Conservation (phyloP, 306 rosid species). For the Gynostemma pentaphyllum region DNA sequence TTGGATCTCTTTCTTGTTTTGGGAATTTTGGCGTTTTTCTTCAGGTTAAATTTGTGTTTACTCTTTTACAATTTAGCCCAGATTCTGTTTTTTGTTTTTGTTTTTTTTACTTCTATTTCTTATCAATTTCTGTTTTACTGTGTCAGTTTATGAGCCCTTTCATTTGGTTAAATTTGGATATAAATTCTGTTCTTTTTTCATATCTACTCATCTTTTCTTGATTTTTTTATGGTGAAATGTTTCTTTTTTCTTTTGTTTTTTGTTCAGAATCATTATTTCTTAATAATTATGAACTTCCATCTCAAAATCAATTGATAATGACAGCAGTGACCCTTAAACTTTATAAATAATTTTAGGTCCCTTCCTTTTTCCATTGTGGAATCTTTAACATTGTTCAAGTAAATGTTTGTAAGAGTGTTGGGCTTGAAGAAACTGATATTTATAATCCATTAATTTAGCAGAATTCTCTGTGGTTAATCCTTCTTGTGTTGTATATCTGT, state of each 20-base stretch:
- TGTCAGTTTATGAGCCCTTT: background rate
- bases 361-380: too few relatives aligned
- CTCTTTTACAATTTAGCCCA: too few relatives aligned
- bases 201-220: background rate
- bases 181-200: background rate
- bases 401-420: background rate
- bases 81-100: too few relatives aligned
- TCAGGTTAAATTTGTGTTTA: constrained; percentile 39
- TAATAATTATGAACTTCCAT: too few relatives aligned
- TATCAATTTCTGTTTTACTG: background rate
- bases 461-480: background rate
- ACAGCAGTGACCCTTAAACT: too few relatives aligned
- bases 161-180: background rate
- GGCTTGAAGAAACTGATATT: background rate
- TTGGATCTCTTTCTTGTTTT: constrained; percentile 36
- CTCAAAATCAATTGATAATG: too few relatives aligned
- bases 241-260: too few relatives aligned
- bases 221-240: background rate
- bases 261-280: too few relatives aligned
- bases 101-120: too few relatives aligned
- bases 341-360: too few relatives aligned
- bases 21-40: constrained; percentile 18
- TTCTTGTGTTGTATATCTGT: background rate
- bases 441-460: background rate
- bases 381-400: background rate